Evolutionary conservation across 805 yeast species (phyloP).

Genomic region (Sugiyamaella qingdaonensis): DNA sequence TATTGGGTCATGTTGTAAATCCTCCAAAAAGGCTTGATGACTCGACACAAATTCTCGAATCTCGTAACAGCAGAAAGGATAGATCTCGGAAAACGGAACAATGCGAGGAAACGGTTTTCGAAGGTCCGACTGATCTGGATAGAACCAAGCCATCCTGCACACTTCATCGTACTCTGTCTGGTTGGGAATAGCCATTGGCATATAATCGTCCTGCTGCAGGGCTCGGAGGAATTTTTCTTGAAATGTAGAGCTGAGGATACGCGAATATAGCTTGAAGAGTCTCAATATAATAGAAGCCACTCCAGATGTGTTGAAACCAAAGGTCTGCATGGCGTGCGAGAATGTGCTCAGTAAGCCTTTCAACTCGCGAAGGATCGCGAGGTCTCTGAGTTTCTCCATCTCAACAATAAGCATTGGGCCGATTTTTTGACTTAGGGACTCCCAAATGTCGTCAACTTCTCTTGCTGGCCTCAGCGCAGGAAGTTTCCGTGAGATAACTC

Average conservation of each 20-base stretch:
- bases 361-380: constrained; percentile 43
- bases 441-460: constrained; percentile 72
- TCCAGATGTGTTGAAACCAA: constrained; percentile 53
- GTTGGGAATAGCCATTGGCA: constrained; percentile 73
- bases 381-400: constrained; percentile 37
- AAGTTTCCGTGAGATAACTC: constrained; percentile 51
- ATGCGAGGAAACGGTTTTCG: constrained; percentile 50
- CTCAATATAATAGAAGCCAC: constrained; percentile 59
- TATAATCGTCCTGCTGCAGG: constrained; percentile 76
- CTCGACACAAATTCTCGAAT: constrained; percentile 61
- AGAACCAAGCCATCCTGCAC: constrained; percentile 65
- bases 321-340: constrained; percentile 71
- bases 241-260: constrained; percentile 51
- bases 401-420: constrained; percentile 22
- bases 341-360: constrained; percentile 66
- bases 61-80: constrained; percentile 80
- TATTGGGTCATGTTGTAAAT: constrained; percentile 57
- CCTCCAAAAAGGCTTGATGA: constrained; percentile 59
- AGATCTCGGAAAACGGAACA: constrained; percentile 83
- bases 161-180: constrained; percentile 57
- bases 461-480: constrained; percentile 63
- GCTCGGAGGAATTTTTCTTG: constrained; percentile 55
- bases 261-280: constrained; percentile 59
- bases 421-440: constrained; percentile 45
- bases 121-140: constrained; percentile 43